Evolutionary conservation across 768 basidiomycete genomes (phyloP), one percentile per base, ranked within the genome.

Genomic region (Naganishia vishniacii): DNA sequence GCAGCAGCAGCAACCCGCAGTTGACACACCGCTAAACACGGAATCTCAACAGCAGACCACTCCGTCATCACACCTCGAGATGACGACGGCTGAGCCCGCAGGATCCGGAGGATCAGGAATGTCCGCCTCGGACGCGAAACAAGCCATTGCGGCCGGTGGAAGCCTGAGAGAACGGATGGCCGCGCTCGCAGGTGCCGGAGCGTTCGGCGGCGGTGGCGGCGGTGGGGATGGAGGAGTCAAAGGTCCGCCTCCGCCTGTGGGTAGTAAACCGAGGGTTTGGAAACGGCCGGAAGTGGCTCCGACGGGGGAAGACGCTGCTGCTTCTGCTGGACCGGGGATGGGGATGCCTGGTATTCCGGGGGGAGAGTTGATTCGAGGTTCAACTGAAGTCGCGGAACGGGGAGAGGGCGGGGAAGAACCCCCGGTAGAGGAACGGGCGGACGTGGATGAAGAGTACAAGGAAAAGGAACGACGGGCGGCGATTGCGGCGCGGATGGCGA

Each of bases 101-200:
- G 31, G 32, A 34, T 12, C 64, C 45, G 40, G 28, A 37, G 65
- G 29, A n/a, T 28, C 63, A n/a, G 73, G 73, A 13, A 71, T 79
- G 65, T 78, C 78, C 25, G 89, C 89, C 4, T 84, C 84, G 29
- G 93, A 97, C 80, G 92, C 92, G 23, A 86, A 88, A 75, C 88
- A 86, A 71, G 88, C 87, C 71, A 93, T 94, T 77, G 83, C 83
- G 5, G 84, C 84, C 62, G 80, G 79, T 9, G 87, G 84, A 4
- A 89, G 88, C 62, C 78, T 98, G 69, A 92, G 86, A 79, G 94
- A 95, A 65, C 84, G 94, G 40, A 95, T 98, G 91, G 91, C 91
- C 31, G 91, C 91, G 2, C 79, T 97, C 40, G 88, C 91, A 74
- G 89, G 88, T 8, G 85, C 82, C 47, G 88, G 88, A 16, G 90